phyloP scores from a whole-genome alignment of 148 eudicot species.

The Rhododendron griersonianum region DNA sequence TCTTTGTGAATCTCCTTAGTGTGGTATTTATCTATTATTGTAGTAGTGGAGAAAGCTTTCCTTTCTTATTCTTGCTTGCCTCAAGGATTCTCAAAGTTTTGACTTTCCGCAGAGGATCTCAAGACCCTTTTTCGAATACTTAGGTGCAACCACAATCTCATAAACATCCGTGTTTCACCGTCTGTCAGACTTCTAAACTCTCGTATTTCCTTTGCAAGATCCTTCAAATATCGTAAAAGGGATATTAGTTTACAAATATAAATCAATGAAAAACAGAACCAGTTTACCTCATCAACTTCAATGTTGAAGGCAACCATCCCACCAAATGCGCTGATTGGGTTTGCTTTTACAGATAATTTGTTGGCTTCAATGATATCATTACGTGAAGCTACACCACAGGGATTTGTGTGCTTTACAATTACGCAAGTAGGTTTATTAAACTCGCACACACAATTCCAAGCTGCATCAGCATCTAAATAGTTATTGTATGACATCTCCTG shows the following conservation, averaged over 20 bases:
- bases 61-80: too few relatives aligned
- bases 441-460: slow-evolving; percentile 97
- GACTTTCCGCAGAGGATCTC: too few relatives aligned
- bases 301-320: slow-evolving; percentile 96
- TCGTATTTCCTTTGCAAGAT: too few relatives aligned
- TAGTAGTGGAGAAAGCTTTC: too few relatives aligned
- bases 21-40: too few relatives aligned
- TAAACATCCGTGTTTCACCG: too few relatives aligned
- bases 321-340: slow-evolving; percentile 97
- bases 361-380: slow-evolving; percentile 82
- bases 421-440: slow-evolving; percentile 90
- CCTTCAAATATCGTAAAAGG: too few relatives aligned
- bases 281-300: slow-evolving; percentile 83
- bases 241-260: neutral
- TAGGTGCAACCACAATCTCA: too few relatives aligned
- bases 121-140: too few relatives aligned
- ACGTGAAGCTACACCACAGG: slow-evolving; percentile 98
- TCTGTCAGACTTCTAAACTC: too few relatives aligned
- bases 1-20: too few relatives aligned
- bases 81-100: too few relatives aligned
- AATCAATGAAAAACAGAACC: neutral
- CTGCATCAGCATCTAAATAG: slow-evolving; percentile 97
- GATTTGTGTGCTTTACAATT: slow-evolving; percentile 95
- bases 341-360: slow-evolving; percentile 85
- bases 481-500: slow-evolving; percentile 99